A percentile compares a stretch with the other conserved stretches of the same genome.
These are phyloP conservation scores for Phaeosphaeria sp. DNA, from an alignment of 2,329 filamentous ascomycete species.

Conservation along the genomic window DNA sequence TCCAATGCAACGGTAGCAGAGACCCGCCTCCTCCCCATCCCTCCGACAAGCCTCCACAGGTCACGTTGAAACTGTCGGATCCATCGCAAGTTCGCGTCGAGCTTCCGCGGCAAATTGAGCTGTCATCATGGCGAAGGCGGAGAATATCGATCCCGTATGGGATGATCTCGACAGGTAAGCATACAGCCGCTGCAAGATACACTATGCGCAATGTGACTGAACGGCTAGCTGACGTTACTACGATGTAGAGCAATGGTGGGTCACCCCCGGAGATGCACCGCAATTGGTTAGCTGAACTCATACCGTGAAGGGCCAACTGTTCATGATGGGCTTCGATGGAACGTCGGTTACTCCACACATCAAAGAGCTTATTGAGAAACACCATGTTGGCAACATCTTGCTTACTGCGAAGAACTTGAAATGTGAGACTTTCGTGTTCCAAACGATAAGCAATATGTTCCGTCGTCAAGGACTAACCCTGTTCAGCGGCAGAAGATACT, in stretches of 20 bases:
- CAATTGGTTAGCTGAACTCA: constrained; percentile 34
- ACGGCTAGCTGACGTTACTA: constrained; percentile 42
- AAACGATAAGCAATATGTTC: constrained; percentile 10
- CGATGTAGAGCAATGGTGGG: constrained; percentile 54
- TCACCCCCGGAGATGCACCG: constrained; percentile 19
- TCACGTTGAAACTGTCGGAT: constrained; percentile 42
- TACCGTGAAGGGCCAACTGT: constrained; percentile 73
- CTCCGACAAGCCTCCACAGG: constrained; percentile 39
- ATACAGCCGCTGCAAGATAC: constrained; percentile 28
- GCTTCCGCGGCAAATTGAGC: constrained; percentile 48
- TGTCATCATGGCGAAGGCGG: constrained; percentile 59
- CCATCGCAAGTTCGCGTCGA: constrained; percentile 32
- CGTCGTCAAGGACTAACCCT: constrained; percentile 25
- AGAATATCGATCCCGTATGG: constrained; percentile 63
- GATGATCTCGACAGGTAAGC: constrained; percentile 77
- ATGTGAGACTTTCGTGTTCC: constrained; percentile 60
- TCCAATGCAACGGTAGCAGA: constrained; percentile 43
- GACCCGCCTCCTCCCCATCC: constrained; percentile 34
- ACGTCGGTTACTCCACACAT: constrained; percentile 84
- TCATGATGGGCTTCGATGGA: constrained; percentile 87
- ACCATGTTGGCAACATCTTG: constrained; percentile 87
- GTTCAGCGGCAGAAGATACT: constrained; percentile 84
- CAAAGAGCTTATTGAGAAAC: constrained; percentile 77
- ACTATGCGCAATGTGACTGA: constrained; percentile 33
- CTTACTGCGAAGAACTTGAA: constrained; percentile 85